Percentiles rank a stretch among this genome's conserved stretches.
These are phyloP conservation scores for Saturnispora quitensis DNA, from an alignment of 805 yeast genomes.

Conservation along the genomic window DNA sequence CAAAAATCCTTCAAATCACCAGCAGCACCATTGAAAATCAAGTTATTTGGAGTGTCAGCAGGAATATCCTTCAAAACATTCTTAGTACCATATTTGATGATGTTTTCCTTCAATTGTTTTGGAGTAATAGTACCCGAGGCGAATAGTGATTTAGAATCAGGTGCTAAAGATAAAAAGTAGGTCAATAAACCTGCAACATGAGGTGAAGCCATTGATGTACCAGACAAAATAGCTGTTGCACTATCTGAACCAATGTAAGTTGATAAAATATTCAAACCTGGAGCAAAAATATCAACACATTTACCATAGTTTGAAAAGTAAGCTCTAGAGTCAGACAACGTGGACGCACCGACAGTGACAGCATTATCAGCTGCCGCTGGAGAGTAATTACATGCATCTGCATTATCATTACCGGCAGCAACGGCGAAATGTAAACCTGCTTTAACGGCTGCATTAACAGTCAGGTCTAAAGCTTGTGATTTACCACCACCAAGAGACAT, in stretches of 20 bases:
- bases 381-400: conserved; percentile 85
- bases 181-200: conserved; percentile 89
- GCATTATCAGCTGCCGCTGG: conserved; percentile 85
- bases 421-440: conserved; percentile 90
- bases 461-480: conserved; percentile 77
- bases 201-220: conserved; percentile 98
- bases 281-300: conserved; percentile 95
- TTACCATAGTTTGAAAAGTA: conserved; percentile 91
- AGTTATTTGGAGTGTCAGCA: conserved; percentile 64
- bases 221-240: conserved; percentile 78
- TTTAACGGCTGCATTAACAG: conserved; percentile 81
- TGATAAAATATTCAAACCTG: conserved; percentile 84
- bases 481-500: conserved; percentile 94
- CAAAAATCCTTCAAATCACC: conserved; percentile 60
- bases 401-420: conserved; percentile 93
- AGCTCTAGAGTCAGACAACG: conserved; percentile 83
- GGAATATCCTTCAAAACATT: conserved; percentile 53
- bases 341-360: conserved; percentile 92
- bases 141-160: conserved; percentile 59
- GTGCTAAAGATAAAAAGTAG: conserved; percentile 81
- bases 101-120: conserved; percentile 64
- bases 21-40: conserved; percentile 80
- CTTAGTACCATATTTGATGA: conserved; percentile 60
- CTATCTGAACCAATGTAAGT: conserved; percentile 70
- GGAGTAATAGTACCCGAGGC: conserved; percentile 55